Evolutionary conservation across 2,329 filamentous ascomycete genomes (phyloP).

Genomic region (Bipolaris bicolor): DNA sequence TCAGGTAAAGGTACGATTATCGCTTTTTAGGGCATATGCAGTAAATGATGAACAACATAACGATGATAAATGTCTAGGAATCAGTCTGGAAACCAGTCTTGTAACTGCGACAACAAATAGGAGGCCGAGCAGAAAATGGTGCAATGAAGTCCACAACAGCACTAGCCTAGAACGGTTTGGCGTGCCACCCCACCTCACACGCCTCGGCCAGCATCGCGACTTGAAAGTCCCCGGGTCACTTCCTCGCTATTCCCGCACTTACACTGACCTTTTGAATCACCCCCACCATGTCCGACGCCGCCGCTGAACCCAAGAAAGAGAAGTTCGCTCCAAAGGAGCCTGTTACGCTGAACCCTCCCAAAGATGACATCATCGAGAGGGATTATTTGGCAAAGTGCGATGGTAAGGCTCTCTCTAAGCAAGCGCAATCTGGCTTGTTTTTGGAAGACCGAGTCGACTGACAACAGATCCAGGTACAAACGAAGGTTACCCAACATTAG

Average conservation of each 20-base stretch:
- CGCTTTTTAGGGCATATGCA: too few species aligned
- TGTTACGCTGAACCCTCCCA: constrained; percentile 80
- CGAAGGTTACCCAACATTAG: constrained; percentile 64
- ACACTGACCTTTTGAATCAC: constrained; percentile 3
- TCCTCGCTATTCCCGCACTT: constrained; percentile 6
- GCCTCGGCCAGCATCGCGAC: constrained; percentile 20
- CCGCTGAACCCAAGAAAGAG: constrained; percentile 46
- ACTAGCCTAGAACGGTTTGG: constrained; percentile 11
- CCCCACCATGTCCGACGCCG: constrained; percentile 40
- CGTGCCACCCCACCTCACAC: constrained; percentile 24
- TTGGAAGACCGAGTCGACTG: not conserved
- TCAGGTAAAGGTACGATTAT: constrained; percentile 4
- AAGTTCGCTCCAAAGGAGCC: constrained; percentile 81
- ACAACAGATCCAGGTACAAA: constrained; percentile 62
- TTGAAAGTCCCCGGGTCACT: constrained; percentile 3
- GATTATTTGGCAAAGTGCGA: constrained; percentile 82
- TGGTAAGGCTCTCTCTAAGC: constrained; percentile 62
- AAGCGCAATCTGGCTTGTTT: not conserved
- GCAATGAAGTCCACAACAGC: not conserved
- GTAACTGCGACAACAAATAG: too few species aligned
- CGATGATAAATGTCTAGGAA: not conserved
- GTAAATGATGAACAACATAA: not conserved
- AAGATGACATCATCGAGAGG: constrained; percentile 81
- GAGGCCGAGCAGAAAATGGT: not conserved
- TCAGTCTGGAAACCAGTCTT: not conserved